Conservation (phyloP, 1,284 basidiomycete species). For the Cystobasidium sp. region DNA sequence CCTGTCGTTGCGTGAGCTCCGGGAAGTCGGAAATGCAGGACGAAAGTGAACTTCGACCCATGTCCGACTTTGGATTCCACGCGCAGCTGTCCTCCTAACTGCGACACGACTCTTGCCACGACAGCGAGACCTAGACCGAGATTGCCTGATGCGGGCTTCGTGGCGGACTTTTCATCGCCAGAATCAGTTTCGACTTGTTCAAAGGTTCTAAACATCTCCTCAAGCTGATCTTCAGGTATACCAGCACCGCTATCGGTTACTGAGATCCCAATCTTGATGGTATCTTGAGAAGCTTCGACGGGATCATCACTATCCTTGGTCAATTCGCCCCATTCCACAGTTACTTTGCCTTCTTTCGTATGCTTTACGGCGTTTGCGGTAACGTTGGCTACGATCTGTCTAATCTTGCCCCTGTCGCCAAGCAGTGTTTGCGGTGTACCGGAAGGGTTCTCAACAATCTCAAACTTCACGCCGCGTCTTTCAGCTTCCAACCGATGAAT, state of each 20-base stretch:
- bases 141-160: constrained; percentile 42
- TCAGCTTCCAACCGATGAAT: constrained; percentile 69
- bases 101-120: constrained; percentile 58
- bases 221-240: constrained; percentile 72
- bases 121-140: constrained; percentile 57
- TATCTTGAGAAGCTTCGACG: constrained; percentile 50
- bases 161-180: constrained; percentile 24
- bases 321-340: constrained; percentile 52
- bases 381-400: constrained; percentile 79
- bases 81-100: constrained; percentile 57
- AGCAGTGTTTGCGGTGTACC: constrained; percentile 51
- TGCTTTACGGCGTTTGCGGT: constrained; percentile 85
- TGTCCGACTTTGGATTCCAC: constrained; percentile 57
- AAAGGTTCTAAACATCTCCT: constrained; percentile 82
- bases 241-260: constrained; percentile 60
- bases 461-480: constrained; percentile 70
- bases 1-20: constrained; percentile 26
- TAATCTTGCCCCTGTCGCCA: constrained; percentile 66
- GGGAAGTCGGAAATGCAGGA: constrained; percentile 56
- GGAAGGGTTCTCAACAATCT: constrained; percentile 58
- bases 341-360: constrained; percentile 61
- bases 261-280: constrained; percentile 64
- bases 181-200: constrained; percentile 73
- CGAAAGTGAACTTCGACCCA: constrained; percentile 58
- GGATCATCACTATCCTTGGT: constrained; percentile 40